Evolutionary conservation across 2,329 filamentous ascomycete species (phyloP).

Genomic region (Hirsutella rhossiliensis): DNA sequence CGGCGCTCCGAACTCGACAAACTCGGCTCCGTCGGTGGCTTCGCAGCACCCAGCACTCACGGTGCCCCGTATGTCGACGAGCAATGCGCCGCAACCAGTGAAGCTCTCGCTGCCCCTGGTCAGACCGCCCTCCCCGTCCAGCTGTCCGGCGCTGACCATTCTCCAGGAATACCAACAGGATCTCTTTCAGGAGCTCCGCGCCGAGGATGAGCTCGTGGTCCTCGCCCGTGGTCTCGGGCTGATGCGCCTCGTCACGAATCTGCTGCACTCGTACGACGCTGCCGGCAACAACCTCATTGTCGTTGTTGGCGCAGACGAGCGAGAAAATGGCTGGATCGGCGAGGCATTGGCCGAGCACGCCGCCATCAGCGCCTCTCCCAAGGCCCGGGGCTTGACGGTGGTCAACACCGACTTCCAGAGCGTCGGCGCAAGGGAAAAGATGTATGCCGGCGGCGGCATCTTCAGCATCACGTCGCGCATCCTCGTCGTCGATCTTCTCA

Average conservation of each 20-base stretch:
- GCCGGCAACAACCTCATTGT: constrained; percentile 88
- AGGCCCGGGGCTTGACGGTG: constrained; percentile 73
- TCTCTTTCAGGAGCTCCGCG: constrained; percentile 79
- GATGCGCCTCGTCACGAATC: constrained; percentile 84
- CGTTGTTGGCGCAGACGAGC: constrained; percentile 77
- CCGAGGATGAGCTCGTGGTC: constrained; percentile 87
- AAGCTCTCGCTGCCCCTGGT: constrained; percentile 62
- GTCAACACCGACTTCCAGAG: constrained; percentile 93
- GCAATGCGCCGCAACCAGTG: constrained; percentile 52
- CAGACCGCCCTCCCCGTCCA: background rate
- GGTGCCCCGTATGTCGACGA: constrained; percentile 34
- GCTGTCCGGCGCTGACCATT: background rate
- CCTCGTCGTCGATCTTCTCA: constrained; percentile 83
- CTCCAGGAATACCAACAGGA: constrained; percentile 79
- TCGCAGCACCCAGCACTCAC: background rate
- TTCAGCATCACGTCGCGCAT: constrained; percentile 96
- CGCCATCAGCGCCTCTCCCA: constrained; percentile 71
- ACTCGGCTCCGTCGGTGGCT: background rate
- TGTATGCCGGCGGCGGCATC: constrained; percentile 81
- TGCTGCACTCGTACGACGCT: constrained; percentile 93
- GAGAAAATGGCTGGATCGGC: constrained; percentile 94
- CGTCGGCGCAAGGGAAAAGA: constrained; percentile 76
- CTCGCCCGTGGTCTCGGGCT: constrained; percentile 86
- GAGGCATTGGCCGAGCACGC: constrained; percentile 93
- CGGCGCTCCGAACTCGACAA: too few species aligned